Conservation (phyloP, 495 filamentous ascomycete genomes). For the Amniculicola lignicola region DNA sequence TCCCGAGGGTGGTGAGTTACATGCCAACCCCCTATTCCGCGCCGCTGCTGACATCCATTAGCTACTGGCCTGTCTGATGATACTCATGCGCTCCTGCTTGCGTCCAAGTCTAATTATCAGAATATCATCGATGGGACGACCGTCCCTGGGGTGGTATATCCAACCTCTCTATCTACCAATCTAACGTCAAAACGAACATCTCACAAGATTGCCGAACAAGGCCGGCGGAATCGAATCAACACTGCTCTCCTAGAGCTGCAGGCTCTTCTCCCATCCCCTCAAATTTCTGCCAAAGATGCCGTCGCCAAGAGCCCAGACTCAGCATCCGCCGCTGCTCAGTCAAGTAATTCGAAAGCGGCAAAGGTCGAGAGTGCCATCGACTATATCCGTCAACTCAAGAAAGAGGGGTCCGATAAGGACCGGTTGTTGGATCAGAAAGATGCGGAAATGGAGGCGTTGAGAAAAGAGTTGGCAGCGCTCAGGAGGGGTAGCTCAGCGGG, state of each 20-base stretch:
- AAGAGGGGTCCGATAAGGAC: constrained; percentile 66
- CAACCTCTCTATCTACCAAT: constrained; percentile 84
- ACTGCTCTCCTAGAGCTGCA: constrained; percentile 85
- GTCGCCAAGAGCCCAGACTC: constrained; percentile 41
- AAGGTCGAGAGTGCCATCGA: constrained; percentile 95
- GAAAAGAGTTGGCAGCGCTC: constrained; percentile 28
- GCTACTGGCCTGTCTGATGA: constrained; percentile 62
- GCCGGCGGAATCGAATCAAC: constrained; percentile 91
- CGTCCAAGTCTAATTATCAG: constrained; percentile 96
- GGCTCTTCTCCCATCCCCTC: constrained; percentile 60
- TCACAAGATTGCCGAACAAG: constrained; percentile 97
- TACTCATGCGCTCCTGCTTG: constrained; percentile 78
- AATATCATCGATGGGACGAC: constrained; percentile 92
- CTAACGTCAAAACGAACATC: constrained; percentile 94
- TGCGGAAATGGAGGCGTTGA: constrained; percentile 49
- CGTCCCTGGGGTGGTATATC: constrained; percentile 86
- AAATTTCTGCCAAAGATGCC: constrained; percentile 41
- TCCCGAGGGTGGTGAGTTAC: constrained; percentile 64
- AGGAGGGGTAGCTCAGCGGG: constrained; percentile 7
- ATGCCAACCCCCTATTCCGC: constrained; percentile 15
- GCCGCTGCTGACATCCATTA: constrained; percentile 32
- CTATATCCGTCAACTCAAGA: constrained; percentile 83
- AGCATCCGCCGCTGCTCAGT: constrained; percentile 39
- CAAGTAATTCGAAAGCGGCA: constrained; percentile 82
- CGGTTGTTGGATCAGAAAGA: constrained; percentile 63